Evolutionary conservation across 352 stramenopile species (phyloP).

Genomic region (Globisporangium apiculatum): DNA sequence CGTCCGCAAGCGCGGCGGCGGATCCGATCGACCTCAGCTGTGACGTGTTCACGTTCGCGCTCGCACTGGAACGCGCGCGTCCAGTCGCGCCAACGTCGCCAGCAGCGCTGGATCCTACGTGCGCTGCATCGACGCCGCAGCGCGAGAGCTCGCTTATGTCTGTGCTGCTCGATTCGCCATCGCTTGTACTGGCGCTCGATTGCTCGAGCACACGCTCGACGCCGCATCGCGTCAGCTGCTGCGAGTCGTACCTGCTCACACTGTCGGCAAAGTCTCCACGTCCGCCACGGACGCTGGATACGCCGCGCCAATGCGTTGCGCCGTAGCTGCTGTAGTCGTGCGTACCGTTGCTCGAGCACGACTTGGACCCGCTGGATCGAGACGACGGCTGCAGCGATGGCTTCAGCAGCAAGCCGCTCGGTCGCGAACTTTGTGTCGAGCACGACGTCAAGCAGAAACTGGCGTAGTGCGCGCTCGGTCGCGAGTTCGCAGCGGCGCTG

Average conservation of each 20-base stretch:
- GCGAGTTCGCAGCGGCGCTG: constrained; percentile 13
- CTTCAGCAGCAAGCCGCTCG: constrained; percentile 13
- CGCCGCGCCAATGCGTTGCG: constrained; percentile 9
- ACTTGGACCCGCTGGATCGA: constrained; percentile 11
- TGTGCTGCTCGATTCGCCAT: not conserved
- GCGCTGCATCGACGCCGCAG: not conserved
- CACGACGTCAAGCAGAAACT: constrained; percentile 25
- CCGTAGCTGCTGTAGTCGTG: constrained; percentile 16
- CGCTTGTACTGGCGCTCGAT: not conserved
- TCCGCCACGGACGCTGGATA: constrained; percentile 12
- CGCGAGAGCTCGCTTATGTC: not conserved
- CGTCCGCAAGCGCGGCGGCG: constrained; percentile 8
- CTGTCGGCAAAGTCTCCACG: not conserved
- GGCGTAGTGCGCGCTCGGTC: constrained; percentile 17
- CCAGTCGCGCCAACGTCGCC: not conserved
- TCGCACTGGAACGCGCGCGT: constrained; percentile 2
- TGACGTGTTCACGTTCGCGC: constrained; percentile 1
- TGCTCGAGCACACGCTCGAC: not conserved
- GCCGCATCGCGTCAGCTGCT: not conserved
- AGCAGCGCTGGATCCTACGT: not conserved
- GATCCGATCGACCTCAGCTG: constrained; percentile 7
- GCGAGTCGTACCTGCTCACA: not conserved
- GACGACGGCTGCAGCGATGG: constrained; percentile 8
- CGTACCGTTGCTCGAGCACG: constrained; percentile 2
- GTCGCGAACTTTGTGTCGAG: constrained; percentile 26